These are phyloP conservation scores for Clonostachys byssicola DNA, from an alignment of 2,329 filamentous ascomycete genomes.

Conservation along the genomic window DNA sequence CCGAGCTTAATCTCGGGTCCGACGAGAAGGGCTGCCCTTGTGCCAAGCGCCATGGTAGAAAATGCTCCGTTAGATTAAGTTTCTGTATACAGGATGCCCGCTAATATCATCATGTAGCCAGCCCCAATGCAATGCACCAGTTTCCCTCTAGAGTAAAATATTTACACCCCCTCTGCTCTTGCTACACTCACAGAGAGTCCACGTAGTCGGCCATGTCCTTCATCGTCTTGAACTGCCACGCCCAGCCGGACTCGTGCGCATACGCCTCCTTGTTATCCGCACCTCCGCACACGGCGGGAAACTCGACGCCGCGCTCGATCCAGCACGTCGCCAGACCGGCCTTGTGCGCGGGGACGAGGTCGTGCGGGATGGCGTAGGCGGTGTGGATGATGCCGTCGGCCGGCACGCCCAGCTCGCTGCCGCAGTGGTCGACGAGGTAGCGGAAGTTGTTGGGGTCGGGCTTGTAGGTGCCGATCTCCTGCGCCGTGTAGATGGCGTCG, in stretches of 20 bases:
- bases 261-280: slow-evolving; percentile 13
- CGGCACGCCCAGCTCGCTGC: slow-evolving; percentile 47
- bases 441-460: slow-evolving; percentile 61
- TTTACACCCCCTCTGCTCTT: not conserved
- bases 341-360: slow-evolving; percentile 61
- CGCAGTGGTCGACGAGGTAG: slow-evolving; percentile 53
- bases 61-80: too few relatives aligned
- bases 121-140: too few relatives aligned
- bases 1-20: too few relatives aligned
- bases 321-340: slow-evolving; percentile 58
- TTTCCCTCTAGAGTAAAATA: too few relatives aligned
- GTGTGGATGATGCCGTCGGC: slow-evolving; percentile 58
- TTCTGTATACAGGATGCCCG: too few relatives aligned
- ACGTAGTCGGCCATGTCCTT: slow-evolving; percentile 57
- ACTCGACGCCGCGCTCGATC: slow-evolving; percentile 54
- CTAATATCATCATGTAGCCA: too few relatives aligned
- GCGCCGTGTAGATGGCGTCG: slow-evolving; percentile 63
- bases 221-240: slow-evolving; percentile 54
- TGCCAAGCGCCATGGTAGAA: too few relatives aligned
- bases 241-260: slow-evolving; percentile 25
- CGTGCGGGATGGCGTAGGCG: slow-evolving; percentile 62
- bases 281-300: slow-evolving; percentile 9
- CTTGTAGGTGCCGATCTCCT: slow-evolving; percentile 71
- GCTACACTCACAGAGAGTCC: slow-evolving; percentile 17
- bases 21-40: too few relatives aligned